Percentiles rank a stretch among this genome's conserved stretches.
Conservation (phyloP, 371 early-diverging fungal species). For the Saksenaea oblongispora region DNA sequence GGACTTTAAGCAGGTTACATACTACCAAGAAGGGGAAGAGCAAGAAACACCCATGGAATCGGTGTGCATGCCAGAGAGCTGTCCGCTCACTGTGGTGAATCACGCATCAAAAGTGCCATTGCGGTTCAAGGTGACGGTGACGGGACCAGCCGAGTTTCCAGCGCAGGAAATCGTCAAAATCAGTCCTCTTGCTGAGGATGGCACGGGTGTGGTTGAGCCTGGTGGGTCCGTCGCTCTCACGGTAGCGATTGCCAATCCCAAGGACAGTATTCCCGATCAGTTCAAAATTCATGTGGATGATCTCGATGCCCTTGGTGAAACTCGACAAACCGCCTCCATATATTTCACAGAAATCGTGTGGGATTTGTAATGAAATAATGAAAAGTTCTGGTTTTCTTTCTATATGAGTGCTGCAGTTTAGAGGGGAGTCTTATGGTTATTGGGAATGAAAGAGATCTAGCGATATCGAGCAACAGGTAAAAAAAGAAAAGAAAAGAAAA, state of each 20-base stretch:
- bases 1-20: conserved; percentile 57
- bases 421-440: background rate
- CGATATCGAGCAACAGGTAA: background rate
- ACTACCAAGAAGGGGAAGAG: conserved; percentile 42
- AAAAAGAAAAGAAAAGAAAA: background rate
- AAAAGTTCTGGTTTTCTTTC: conserved; percentile 6
- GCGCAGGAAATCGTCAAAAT: conserved; percentile 61
- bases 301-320: conserved; percentile 64
- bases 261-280: conserved; percentile 77
- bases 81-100: conserved; percentile 63
- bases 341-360: conserved; percentile 65
- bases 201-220: conserved; percentile 59
- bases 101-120: conserved; percentile 65
- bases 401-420: background rate
- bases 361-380: conserved; percentile 30
- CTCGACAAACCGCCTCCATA: conserved; percentile 65
- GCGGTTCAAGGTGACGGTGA: conserved; percentile 66
- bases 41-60: conserved; percentile 12
- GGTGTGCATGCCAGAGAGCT: conserved; percentile 37
- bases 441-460: background rate
- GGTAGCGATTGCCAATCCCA: conserved; percentile 63
- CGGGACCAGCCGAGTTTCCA: conserved; percentile 78
- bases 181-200: conserved; percentile 55
- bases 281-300: conserved; percentile 77
- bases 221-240: conserved; percentile 56